Base-by-base conservation (phyloP, 768 basidiomycete species). In the Agrocybe praecox region DNA sequence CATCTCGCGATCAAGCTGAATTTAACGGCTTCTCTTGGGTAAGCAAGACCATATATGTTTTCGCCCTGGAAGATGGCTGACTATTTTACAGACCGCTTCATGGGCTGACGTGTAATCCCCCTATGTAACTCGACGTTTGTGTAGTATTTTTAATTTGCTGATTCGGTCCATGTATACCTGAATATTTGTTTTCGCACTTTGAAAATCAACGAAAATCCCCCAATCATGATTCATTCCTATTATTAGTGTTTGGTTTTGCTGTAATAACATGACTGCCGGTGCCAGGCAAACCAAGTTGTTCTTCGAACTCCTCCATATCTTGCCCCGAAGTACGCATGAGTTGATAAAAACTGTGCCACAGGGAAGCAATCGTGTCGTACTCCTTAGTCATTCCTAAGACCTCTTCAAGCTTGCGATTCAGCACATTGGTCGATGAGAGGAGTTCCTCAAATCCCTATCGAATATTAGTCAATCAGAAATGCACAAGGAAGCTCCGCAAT, bases 21-120 rank as follows among this genome's bases (percentile, higher is more conserved):
- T 99, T 99, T 77, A 88, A 92, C 63, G 95, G 95, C 17, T 98
- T 98, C 80, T 96, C 94, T 59, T 98, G 96, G 94, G 92, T 92
- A 65, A 61, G 73, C 43, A n/a, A n/a, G n/a, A 33, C 22, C 50
- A 12, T 2, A 29, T 36, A 34, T 21, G 26, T 12, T 36, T 36
- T 23, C 47, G 2, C 59, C 56, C 34, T 49, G 47, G 24, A 19
- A 29, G 22, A 29, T 46, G 48, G 44, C 55, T 59, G 49, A 60
- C 55, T 22, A 36, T 23, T 19, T 54, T 21, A 23, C 34, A 80
- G 78, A 77, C 80, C 50, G 86, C 86, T 29, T 65, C 67, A 59
- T 87, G 86, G 86, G 86, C 86, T 54, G 85, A 87, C 69, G 73
- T 78, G 59, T 81, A 70, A 63, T 54, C 46, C 59, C 48, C 63